Conservation (phyloP, 2,329 filamentous ascomycete species). For the Penicillium sp. region DNA sequence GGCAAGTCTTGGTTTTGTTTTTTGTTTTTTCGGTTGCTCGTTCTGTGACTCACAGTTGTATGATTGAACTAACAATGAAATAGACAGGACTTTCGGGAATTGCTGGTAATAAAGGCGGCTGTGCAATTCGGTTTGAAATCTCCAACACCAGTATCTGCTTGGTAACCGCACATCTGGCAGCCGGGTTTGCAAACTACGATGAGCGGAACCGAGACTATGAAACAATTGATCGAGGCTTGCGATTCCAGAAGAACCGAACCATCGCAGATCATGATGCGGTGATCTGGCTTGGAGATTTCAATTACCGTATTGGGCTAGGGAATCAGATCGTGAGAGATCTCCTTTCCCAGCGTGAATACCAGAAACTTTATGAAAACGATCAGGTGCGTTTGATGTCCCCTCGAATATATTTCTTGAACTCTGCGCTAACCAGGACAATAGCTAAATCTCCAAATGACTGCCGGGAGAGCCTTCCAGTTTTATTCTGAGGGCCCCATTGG, state of each 20-base stretch:
- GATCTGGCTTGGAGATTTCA: constrained; percentile 97
- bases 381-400: constrained; percentile 56
- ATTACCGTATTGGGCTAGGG: constrained; percentile 87
- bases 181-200: constrained; percentile 95
- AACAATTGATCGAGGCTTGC: constrained; percentile 81
- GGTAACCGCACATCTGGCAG: constrained; percentile 93
- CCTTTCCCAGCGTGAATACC: constrained; percentile 71
- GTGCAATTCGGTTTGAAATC: constrained; percentile 93
- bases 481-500: constrained; percentile 88
- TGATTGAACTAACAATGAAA: constrained; percentile 29
- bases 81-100: constrained; percentile 89
- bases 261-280: constrained; percentile 92
- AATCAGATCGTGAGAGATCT: constrained; percentile 76
- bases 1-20: constrained; percentile 34
- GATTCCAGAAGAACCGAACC: constrained; percentile 85
- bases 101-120: constrained; percentile 96
- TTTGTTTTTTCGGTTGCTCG: background rate
- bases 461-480: constrained; percentile 82
- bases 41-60: background rate
- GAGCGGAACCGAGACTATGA: constrained; percentile 92
- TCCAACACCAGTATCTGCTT: constrained; percentile 92
- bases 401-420: background rate
- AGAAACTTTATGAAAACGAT: constrained; percentile 84
- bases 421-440: constrained; percentile 34
- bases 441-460: constrained; percentile 95